Conservation (phyloP, 2,329 filamentous ascomycete genomes). For the Parascedosporium putredinis region DNA sequence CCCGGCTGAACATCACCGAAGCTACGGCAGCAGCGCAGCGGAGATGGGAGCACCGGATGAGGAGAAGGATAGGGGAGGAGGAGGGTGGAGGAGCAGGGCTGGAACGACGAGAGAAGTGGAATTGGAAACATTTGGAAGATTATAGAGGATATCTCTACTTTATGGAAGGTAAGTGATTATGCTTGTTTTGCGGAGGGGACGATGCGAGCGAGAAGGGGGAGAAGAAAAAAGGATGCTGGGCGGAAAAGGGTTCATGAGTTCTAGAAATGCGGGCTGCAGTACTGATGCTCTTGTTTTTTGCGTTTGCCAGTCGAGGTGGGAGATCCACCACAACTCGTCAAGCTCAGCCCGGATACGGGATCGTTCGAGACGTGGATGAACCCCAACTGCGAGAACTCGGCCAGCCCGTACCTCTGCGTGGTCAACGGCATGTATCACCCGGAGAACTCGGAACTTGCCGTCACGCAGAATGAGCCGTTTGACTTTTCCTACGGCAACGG, state of each 20-base stretch:
- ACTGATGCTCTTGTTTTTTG: no score
- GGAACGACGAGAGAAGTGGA: slow-evolving; percentile 4
- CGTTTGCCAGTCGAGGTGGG: slow-evolving; percentile 44
- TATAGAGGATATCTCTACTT: slow-evolving; percentile 7
- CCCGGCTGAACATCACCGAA: background rate
- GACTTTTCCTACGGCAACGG: slow-evolving; percentile 5
- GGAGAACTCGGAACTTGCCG: background rate
- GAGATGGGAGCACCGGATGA: background rate
- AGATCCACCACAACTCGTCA: slow-evolving; percentile 44
- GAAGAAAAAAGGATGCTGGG: no score
- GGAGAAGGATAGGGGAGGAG: background rate
- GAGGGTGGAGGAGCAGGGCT: background rate
- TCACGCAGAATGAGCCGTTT: background rate
- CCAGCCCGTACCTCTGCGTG: background rate
- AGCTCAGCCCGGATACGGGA: slow-evolving; percentile 50
- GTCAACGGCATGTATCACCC: slow-evolving; percentile 6
- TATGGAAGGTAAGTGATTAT: slow-evolving; percentile 3
- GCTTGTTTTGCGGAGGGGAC: background rate
- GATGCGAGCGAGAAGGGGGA: background rate
- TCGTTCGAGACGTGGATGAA: slow-evolving; percentile 54
- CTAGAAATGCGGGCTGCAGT: no score
- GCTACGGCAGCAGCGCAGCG: background rate
- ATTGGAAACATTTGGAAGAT: slow-evolving; percentile 8
- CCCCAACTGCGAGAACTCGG: slow-evolving; percentile 8
- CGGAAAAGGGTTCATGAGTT: no score